Evolutionary conservation across 139 green algal genomes (phyloP).

Genomic region (Picochlorum sp.): DNA sequence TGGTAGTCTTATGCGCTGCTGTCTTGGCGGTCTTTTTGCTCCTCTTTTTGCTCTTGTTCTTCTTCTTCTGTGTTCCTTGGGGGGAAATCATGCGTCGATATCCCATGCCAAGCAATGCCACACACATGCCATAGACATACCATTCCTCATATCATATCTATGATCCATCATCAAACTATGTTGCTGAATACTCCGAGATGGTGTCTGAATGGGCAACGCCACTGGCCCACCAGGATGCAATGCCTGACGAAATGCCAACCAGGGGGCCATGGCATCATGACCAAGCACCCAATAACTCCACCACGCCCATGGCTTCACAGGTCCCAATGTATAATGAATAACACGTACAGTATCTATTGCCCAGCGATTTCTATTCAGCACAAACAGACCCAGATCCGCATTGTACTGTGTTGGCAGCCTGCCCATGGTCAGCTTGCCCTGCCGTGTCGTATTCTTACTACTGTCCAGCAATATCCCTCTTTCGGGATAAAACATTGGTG

Average conservation of each 20-base stretch:
- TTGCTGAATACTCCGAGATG: no score
- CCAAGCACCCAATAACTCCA: conserved; percentile 54
- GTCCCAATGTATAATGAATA: conserved; percentile 67
- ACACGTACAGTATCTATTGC: conserved; percentile 43
- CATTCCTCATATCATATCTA: no score
- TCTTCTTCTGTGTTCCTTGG: no score
- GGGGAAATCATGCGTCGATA: no score
- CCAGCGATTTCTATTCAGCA: conserved; percentile 57
- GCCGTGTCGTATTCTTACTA: background rate
- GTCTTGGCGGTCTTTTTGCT: no score
- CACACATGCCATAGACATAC: no score
- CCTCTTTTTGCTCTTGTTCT: no score
- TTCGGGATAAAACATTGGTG: conserved; percentile 52
- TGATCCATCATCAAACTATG: no score
- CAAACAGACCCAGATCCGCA: conserved; percentile 61
- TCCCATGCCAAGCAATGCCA: no score
- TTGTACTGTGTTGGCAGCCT: conserved; percentile 61
- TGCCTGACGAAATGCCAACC: conserved; percentile 3
- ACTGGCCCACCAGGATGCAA: no score
- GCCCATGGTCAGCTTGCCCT: conserved; percentile 15
- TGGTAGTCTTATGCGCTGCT: no score
- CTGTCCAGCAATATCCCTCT: conserved; percentile 6
- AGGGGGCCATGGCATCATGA: conserved; percentile 9
- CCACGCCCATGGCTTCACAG: conserved; percentile 73
- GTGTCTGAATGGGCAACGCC: background rate